phyloP scores from a whole-genome alignment of 495 filamentous ascomycete genomes.

The Neurospora hispaniola region DNA sequence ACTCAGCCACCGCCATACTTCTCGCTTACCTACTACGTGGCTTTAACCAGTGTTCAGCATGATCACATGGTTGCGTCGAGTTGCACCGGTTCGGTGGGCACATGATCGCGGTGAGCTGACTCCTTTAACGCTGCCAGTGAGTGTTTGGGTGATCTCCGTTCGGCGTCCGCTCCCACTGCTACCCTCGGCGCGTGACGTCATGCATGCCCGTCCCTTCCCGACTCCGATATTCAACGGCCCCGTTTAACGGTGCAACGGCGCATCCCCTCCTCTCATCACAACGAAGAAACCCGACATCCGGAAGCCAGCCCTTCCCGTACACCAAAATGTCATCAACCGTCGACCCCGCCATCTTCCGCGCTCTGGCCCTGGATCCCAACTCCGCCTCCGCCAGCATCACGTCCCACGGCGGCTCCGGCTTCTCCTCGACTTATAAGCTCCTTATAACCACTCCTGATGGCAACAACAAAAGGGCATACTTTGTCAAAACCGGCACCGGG shows the following conservation, averaged over 20 bases:
- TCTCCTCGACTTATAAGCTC: constrained; percentile 64
- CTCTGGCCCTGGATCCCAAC: constrained; percentile 44
- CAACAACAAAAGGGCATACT: constrained; percentile 52
- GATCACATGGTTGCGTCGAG: too few relatives aligned
- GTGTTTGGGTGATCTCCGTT: not conserved
- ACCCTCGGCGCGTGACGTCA: not conserved
- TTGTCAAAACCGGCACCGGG: constrained; percentile 69
- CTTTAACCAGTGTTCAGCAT: too few relatives aligned
- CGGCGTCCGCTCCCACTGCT: not conserved
- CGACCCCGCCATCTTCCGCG: constrained; percentile 49
- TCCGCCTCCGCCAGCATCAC: constrained; percentile 42
- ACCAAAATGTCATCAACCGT: constrained; percentile 29
- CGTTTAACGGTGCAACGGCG: not conserved
- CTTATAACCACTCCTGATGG: constrained; percentile 38
- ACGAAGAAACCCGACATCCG: not conserved
- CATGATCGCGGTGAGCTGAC: not conserved
- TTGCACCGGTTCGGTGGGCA: not conserved
- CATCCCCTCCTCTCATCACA: not conserved
- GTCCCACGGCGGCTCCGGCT: constrained; percentile 59
- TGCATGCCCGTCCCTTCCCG: not conserved
- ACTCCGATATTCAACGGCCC: not conserved
- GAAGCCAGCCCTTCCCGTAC: not conserved
- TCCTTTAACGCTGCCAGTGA: not conserved
- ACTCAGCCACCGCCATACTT: too few relatives aligned
- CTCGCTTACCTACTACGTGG: too few relatives aligned